Conservation (phyloP, 495 filamentous ascomycete genomes). For the Penicillium goetzii region DNA sequence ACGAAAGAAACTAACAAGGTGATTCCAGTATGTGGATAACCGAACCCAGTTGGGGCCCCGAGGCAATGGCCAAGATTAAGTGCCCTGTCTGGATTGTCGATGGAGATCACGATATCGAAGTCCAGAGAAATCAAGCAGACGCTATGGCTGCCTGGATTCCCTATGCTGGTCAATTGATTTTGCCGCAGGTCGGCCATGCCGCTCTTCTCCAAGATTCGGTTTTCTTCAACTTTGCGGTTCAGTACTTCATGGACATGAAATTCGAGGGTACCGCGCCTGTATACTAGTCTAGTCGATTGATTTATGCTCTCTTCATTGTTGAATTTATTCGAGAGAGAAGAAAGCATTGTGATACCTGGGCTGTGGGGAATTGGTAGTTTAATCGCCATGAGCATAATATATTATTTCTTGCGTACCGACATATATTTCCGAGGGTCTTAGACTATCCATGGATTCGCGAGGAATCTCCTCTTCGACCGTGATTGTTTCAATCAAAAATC, state of each 20-base stretch:
- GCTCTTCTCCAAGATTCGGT: background rate
- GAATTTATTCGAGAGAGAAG: too few relatives aligned
- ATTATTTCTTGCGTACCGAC: too few relatives aligned
- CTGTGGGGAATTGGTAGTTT: too few relatives aligned
- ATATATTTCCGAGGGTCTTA: too few relatives aligned
- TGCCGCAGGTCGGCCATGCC: background rate
- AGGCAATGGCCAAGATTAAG: background rate
- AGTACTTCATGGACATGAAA: constrained; percentile 9
- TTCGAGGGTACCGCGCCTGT: background rate
- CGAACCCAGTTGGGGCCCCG: background rate
- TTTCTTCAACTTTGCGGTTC: constrained; percentile 6
- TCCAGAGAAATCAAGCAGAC: background rate
- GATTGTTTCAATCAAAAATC: too few relatives aligned
- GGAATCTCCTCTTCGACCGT: too few relatives aligned
- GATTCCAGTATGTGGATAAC: background rate
- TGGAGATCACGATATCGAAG: background rate
- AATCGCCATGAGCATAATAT: too few relatives aligned
- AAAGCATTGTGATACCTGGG: too few relatives aligned
- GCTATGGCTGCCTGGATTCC: constrained; percentile 2
- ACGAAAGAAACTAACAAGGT: too few relatives aligned
- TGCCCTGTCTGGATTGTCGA: constrained; percentile 5
- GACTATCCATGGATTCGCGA: too few relatives aligned
- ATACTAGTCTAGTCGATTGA: background rate
- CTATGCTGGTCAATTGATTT: constrained; percentile 2
- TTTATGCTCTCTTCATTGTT: too few relatives aligned